A percentile compares a stretch with the other conserved stretches of the same genome.
Evolutionary conservation across 1,284 basidiomycete genomes (phyloP).

Genomic region (Boletellus deceptivus): DNA sequence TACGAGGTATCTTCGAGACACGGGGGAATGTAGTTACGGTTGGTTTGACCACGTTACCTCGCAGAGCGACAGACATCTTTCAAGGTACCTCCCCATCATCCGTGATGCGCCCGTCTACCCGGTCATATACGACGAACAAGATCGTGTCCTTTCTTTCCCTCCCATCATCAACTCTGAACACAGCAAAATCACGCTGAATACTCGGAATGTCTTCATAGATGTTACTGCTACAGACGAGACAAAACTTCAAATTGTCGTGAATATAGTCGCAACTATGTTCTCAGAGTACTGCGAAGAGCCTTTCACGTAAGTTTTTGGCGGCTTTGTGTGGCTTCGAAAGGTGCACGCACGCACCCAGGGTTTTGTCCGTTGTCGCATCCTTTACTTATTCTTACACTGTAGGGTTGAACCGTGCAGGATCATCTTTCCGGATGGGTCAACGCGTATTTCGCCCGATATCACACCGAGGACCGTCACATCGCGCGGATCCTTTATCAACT

Average conservation of each 20-base stretch:
- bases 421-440: slow-evolving; percentile 74
- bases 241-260: slow-evolving; percentile 93
- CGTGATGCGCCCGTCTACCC: slow-evolving; percentile 95
- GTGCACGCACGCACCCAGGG: background rate
- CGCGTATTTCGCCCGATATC: slow-evolving; percentile 80
- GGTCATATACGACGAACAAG: slow-evolving; percentile 91
- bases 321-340: background rate
- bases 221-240: slow-evolving; percentile 98
- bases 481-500: slow-evolving; percentile 90
- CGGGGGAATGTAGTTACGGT: background rate
- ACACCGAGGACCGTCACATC: slow-evolving; percentile 72
- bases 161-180: slow-evolving; percentile 98
- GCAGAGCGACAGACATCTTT: slow-evolving; percentile 89
- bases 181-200: slow-evolving; percentile 96
- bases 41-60: background rate
- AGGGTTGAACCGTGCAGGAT: slow-evolving; percentile 92
- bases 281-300: slow-evolving; percentile 93
- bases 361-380: background rate
- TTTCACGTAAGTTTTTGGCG: slow-evolving; percentile 66
- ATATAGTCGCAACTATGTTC: slow-evolving; percentile 96
- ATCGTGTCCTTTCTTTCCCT: slow-evolving; percentile 92
- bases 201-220: slow-evolving; percentile 95
- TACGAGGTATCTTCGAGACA: slow-evolving; percentile 70
- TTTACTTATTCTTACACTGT: slow-evolving; percentile 8
- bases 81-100: slow-evolving; percentile 90